Evolutionary conservation across 2,329 filamentous ascomycete species (phyloP).

Genomic region (Aspergillus ochraceoroseus): DNA sequence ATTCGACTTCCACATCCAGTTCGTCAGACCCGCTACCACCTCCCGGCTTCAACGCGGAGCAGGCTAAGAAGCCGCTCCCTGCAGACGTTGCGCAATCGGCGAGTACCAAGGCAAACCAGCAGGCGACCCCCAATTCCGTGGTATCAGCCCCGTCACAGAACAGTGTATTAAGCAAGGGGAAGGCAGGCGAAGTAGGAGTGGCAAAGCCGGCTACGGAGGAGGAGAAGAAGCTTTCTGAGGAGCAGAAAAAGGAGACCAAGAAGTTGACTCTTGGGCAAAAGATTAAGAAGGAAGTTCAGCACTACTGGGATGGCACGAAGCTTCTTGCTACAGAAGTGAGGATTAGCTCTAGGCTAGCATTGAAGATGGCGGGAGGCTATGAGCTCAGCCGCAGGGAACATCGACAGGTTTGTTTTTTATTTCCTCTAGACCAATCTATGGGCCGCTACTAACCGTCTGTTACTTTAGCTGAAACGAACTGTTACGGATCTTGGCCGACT

Average conservation of each 20-base stretch:
- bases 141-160: slow-evolving; percentile 45
- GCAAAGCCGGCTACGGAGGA: slow-evolving; percentile 52
- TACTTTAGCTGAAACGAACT: slow-evolving; percentile 67
- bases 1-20: slow-evolving; percentile 46
- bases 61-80: slow-evolving; percentile 77
- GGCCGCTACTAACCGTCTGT: neutral
- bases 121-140: slow-evolving; percentile 38
- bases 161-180: slow-evolving; percentile 43
- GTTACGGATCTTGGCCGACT: slow-evolving; percentile 89
- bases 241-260: slow-evolving; percentile 64
- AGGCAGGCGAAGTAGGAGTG: slow-evolving; percentile 59
- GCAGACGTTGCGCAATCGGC: slow-evolving; percentile 46
- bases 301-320: slow-evolving; percentile 99
- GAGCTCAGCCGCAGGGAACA: slow-evolving; percentile 91
- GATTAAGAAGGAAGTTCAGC: slow-evolving; percentile 85
- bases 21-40: slow-evolving; percentile 61
- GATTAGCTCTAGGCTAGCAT: slow-evolving; percentile 82
- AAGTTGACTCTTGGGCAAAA: slow-evolving; percentile 87
- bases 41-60: slow-evolving; percentile 83
- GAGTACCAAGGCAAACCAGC: slow-evolving; percentile 31
- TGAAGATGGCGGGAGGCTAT: slow-evolving; percentile 98
- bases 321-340: slow-evolving; percentile 84
- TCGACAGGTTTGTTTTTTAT: slow-evolving; percentile 57
- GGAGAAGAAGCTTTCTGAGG: slow-evolving; percentile 56
- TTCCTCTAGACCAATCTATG: neutral